Base-by-base conservation (phyloP, 345 rosid species). In the Euphorbia peplus region DNA sequence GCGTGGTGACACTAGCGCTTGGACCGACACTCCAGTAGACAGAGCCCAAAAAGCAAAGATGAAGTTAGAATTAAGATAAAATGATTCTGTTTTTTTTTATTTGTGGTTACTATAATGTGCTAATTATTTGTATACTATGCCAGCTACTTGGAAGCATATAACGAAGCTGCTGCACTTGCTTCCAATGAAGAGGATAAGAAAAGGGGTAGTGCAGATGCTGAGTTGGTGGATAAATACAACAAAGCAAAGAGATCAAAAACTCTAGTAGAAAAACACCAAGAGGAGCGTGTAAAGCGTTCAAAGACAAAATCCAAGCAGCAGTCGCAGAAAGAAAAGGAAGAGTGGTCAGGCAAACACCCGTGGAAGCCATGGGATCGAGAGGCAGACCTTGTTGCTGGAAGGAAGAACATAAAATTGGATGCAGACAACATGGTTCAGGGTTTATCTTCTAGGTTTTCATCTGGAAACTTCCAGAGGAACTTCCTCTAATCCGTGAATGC, bases 361-460 rank as follows among this genome's bases (percentile, higher is more conserved):
- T 95, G 97, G 97, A 95, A 86, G 82, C 99, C 99, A 8, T 91
- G 96, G 97, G 99, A 93, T 68, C 85, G 95, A 4, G 97, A 93
- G 73, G 91, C 88, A 75, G 99, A 91, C 78, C 78, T 91, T 30
- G 69, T 62, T 4, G 96, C 93, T 0, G 97, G 95, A 63, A 85
- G 98, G 78, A 84, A 86, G 72, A 81, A 51, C 19, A 81, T 88
- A 57, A 89, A 91, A 11, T 70, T 93, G 0, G 95, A 89, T 69
- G 48, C 95, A 0, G 90, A 85, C 1, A 75, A 75, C 70, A 88
- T 91, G 92, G 82, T 79, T 55, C 77, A 85, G 67, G 96, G 95
- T 63, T 81, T 93, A 76, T 60, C 96, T 57, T 84, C 91, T 39
- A 84, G 91, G 79, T 93, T 93, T 72, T 86, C 96, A n/a, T 76